Conservation (phyloP, 2,329 filamentous ascomycete genomes). For the Neonectria hederae region DNA sequence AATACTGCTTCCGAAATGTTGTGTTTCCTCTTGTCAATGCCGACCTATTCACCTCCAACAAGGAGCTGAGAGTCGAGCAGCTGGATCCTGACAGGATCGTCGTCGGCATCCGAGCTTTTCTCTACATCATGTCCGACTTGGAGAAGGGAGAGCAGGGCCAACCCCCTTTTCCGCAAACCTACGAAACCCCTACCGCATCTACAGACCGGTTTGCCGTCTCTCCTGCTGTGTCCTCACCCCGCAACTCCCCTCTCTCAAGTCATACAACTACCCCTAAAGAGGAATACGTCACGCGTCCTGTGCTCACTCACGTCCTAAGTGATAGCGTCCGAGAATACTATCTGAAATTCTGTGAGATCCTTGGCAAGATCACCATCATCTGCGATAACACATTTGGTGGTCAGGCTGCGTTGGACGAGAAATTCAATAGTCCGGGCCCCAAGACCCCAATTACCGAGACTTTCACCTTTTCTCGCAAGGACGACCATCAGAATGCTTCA, state of each 20-base stretch:
- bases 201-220: constrained; percentile 61
- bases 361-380: constrained; percentile 94
- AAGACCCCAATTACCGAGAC: constrained; percentile 96
- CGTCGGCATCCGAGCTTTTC: constrained; percentile 93
- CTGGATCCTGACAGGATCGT: constrained; percentile 96
- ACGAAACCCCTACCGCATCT: constrained; percentile 50
- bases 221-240: constrained; percentile 48
- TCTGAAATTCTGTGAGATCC: constrained; percentile 88
- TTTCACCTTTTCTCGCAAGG: constrained; percentile 87
- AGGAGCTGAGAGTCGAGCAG: constrained; percentile 87
- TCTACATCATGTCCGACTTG: constrained; percentile 91
- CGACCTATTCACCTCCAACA: constrained; percentile 80
- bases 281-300: constrained; percentile 73
- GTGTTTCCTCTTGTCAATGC: constrained; percentile 97
- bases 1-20: constrained; percentile 90
- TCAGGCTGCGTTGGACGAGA: constrained; percentile 94
- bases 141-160: constrained; percentile 81
- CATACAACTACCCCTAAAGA: constrained; percentile 53
- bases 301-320: constrained; percentile 70
- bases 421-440: constrained; percentile 85
- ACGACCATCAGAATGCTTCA: constrained; percentile 75
- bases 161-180: constrained; percentile 86
- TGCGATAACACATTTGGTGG: constrained; percentile 98
- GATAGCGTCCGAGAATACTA: constrained; percentile 88
- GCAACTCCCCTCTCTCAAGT: constrained; percentile 40